These are phyloP conservation scores for Serendipita sp. DNA, from an alignment of 1,284 basidiomycete species.

Conservation along the genomic window DNA sequence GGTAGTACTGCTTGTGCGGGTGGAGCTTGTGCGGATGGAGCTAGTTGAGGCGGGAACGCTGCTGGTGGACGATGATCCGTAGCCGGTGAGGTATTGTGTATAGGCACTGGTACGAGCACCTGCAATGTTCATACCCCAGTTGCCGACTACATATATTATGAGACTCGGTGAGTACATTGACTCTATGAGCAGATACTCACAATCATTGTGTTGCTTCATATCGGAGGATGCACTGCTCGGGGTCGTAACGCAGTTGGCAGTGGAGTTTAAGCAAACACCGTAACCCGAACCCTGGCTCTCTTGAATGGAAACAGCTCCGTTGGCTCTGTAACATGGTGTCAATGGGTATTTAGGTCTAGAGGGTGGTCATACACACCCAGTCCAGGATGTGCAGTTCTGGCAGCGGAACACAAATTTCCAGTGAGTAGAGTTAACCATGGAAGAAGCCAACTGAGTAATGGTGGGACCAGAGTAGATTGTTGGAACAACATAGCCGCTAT, in stretches of 20 bases:
- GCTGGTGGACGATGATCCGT: conserved; percentile 27
- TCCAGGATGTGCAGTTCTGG: conserved; percentile 32
- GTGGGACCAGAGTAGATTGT: conserved; percentile 30
- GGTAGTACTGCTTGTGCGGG: conserved; percentile 18
- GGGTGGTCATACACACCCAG: conserved; percentile 9
- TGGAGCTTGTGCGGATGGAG: conserved; percentile 4
- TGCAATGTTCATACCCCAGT: conserved; percentile 39
- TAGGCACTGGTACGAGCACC: conserved; percentile 31
- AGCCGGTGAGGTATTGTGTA: conserved; percentile 36
- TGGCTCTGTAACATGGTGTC: too few species aligned
- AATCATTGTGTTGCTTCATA: conserved; percentile 33
- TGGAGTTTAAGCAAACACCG: conserved; percentile 8
- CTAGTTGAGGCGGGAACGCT: conserved; percentile 16
- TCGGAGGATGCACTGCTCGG: conserved; percentile 27
- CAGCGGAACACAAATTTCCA: conserved; percentile 46
- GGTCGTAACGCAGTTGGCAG: conserved; percentile 17
- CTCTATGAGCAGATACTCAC: conserved; percentile 18
- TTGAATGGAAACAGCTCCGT: background rate
- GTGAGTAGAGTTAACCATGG: conserved; percentile 33
- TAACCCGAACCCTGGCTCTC: background rate
- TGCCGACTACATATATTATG: conserved; percentile 30
- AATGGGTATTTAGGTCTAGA: too few species aligned
- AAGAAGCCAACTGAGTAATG: conserved; percentile 30
- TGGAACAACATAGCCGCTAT: conserved; percentile 33
- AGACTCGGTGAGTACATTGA: background rate